phyloP scores from a whole-genome alignment of 768 basidiomycete genomes.

The Leccinum arenicola region DNA sequence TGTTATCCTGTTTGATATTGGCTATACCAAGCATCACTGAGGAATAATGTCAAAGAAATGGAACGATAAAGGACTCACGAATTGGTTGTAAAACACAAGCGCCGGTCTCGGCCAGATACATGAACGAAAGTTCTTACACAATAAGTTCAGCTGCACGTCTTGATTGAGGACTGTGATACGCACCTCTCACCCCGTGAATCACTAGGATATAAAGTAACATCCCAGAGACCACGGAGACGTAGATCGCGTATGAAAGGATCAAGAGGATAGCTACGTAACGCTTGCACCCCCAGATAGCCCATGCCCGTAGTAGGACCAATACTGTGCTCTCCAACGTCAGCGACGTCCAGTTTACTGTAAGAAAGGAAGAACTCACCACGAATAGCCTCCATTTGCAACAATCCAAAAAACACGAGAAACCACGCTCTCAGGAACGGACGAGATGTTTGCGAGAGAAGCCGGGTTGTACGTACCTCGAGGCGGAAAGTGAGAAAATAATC shows the following conservation, averaged over 20 bases:
- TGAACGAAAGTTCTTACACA: background rate
- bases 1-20: background rate
- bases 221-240: background rate
- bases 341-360: background rate
- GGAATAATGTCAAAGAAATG: background rate
- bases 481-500: conserved; percentile 14
- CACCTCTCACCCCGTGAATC: accelerated
- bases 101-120: background rate
- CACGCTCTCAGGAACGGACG: background rate
- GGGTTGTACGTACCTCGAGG: conserved; percentile 9
- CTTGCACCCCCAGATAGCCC: conserved; percentile 16
- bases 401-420: background rate
- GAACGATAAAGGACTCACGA: background rate
- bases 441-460: background rate
- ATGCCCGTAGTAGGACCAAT: conserved; percentile 14
- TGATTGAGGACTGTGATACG: background rate
- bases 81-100: background rate
- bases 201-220: background rate
- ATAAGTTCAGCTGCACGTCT: background rate
- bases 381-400: conserved; percentile 6
- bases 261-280: background rate
- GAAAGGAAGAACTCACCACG: conserved; percentile 4
- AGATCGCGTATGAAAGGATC: background rate
- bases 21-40: background rate
- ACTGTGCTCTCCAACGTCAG: background rate